phyloP scores from a whole-genome alignment of 2,329 filamentous ascomycete genomes.

The Aspergillus arachidicola region DNA sequence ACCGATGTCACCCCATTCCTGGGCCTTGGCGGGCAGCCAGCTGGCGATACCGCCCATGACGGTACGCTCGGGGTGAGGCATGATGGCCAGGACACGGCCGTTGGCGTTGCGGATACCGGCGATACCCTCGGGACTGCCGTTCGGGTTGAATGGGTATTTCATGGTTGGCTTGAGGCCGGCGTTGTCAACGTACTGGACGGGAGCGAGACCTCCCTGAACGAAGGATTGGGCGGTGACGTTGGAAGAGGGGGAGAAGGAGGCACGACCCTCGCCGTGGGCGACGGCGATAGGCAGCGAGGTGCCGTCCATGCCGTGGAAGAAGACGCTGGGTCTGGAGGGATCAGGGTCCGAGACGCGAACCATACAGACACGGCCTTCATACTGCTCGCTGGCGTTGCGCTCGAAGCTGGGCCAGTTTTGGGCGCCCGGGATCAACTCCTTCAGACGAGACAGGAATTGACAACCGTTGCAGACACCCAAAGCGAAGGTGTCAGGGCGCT shows the following conservation, averaged over 20 bases:
- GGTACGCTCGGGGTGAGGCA: constrained; percentile 93
- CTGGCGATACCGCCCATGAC: constrained; percentile 77
- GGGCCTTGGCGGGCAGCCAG: constrained; percentile 67
- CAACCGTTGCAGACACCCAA: constrained; percentile 97
- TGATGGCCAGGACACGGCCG: constrained; percentile 81
- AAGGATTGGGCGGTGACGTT: constrained; percentile 52
- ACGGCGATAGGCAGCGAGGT: constrained; percentile 82
- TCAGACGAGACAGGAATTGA: constrained; percentile 85
- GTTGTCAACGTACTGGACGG: constrained; percentile 86
- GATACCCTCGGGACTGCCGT: constrained; percentile 80
- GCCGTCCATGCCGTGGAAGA: constrained; percentile 85
- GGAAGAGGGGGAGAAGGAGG: constrained; percentile 64
- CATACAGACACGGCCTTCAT: constrained; percentile 87
- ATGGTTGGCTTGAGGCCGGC: constrained; percentile 69
- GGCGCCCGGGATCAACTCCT: constrained; percentile 83
- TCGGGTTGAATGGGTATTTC: constrained; percentile 85
- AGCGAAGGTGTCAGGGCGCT: constrained; percentile 83
- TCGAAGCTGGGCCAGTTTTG: constrained; percentile 82
- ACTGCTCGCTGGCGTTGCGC: constrained; percentile 81
- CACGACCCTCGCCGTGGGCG: constrained; percentile 88
- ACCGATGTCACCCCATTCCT: constrained; percentile 77
- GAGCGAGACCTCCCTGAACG: constrained; percentile 68
- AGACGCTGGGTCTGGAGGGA: constrained; percentile 67
- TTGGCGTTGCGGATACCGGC: constrained; percentile 77
- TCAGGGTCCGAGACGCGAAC: constrained; percentile 71